These are phyloP conservation scores for Hemisphaericaspora xylofermentans DNA, from an alignment of 1,139 yeast species.

Conservation along the genomic window DNA sequence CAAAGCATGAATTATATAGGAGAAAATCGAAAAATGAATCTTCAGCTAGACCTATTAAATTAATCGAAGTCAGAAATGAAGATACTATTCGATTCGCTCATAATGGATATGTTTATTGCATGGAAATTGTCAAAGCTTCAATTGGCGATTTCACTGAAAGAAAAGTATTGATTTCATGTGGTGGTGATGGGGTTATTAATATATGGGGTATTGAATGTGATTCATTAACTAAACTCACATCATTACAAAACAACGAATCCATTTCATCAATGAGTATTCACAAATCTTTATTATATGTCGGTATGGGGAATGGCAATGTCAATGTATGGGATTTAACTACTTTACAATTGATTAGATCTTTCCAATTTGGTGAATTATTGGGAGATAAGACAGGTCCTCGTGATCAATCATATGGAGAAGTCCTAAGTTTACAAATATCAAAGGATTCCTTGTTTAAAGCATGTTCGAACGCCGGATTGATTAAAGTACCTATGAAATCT, in stretches of 20 bases:
- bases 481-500: slow-evolving; percentile 48
- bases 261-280: slow-evolving; percentile 65
- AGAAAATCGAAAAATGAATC: slow-evolving; percentile 17
- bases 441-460: slow-evolving; percentile 57
- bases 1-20: slow-evolving; percentile 27
- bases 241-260: slow-evolving; percentile 66
- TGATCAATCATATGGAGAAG: slow-evolving; percentile 26
- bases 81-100: slow-evolving; percentile 83
- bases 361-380: slow-evolving; percentile 31
- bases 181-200: slow-evolving; percentile 87
- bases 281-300: slow-evolving; percentile 74
- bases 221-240: slow-evolving; percentile 24
- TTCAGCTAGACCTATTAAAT: slow-evolving; percentile 14
- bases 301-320: slow-evolving; percentile 68
- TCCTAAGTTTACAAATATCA: slow-evolving; percentile 45
- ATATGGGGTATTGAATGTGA: slow-evolving; percentile 55
- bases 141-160: slow-evolving; percentile 13
- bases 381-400: not conserved
- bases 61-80: slow-evolving; percentile 67
- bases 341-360: slow-evolving; percentile 63
- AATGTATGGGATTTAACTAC: slow-evolving; percentile 86
- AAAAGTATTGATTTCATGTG: slow-evolving; percentile 49
- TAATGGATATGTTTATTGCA: slow-evolving; percentile 81
- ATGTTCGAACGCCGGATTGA: slow-evolving; percentile 51
- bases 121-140: slow-evolving; percentile 40